Percentiles rank a stretch among this genome's conserved stretches.
Conservation (phyloP, 2,329 filamentous ascomycete species). For the Coleophoma crateriformis region DNA sequence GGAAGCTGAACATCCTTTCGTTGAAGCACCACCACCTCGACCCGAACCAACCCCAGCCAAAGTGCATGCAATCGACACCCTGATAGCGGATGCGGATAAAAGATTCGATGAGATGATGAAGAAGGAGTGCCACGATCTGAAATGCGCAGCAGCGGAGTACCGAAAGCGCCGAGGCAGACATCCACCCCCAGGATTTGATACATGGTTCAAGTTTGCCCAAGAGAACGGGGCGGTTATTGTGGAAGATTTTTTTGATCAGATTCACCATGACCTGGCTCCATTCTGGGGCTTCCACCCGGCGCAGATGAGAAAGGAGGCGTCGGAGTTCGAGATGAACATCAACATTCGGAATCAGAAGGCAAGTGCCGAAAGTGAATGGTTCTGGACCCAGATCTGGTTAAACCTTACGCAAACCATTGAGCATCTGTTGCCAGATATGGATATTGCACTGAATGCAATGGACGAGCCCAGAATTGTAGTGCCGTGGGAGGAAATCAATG, state of each 20-base stretch:
- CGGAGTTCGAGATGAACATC: constrained; percentile 56
- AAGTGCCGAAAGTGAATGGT: constrained; percentile 35
- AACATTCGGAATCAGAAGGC: constrained; percentile 48
- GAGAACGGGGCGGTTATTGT: constrained; percentile 47
- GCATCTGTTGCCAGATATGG: constrained; percentile 53
- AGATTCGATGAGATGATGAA: constrained; percentile 32
- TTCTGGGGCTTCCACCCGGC: constrained; percentile 39
- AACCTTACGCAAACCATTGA: constrained; percentile 35
- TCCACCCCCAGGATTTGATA: constrained; percentile 57
- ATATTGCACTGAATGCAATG: constrained; percentile 60
- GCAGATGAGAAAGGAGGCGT: constrained; percentile 43
- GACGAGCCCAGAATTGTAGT: constrained; percentile 59
- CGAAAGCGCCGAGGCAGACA: constrained; percentile 51
- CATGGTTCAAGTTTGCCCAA: constrained; percentile 50
- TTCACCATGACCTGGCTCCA: constrained; percentile 44
- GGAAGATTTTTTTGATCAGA: constrained; percentile 55
- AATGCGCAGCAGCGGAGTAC: constrained; percentile 44
- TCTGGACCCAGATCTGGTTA: constrained; percentile 34
- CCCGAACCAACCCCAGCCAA: not conserved
- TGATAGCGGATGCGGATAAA: constrained; percentile 35
- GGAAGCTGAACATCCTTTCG: constrained; percentile 1
- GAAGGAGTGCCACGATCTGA: constrained; percentile 36
- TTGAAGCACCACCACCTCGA: constrained; percentile 2
- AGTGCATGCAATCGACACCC: constrained; percentile 38
- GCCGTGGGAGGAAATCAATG: constrained; percentile 48